Evolutionary conservation across 2,329 filamentous ascomycete species (phyloP), one percentile per base, ranked within the genome.

Genomic region (Cryphonectria japonica): DNA sequence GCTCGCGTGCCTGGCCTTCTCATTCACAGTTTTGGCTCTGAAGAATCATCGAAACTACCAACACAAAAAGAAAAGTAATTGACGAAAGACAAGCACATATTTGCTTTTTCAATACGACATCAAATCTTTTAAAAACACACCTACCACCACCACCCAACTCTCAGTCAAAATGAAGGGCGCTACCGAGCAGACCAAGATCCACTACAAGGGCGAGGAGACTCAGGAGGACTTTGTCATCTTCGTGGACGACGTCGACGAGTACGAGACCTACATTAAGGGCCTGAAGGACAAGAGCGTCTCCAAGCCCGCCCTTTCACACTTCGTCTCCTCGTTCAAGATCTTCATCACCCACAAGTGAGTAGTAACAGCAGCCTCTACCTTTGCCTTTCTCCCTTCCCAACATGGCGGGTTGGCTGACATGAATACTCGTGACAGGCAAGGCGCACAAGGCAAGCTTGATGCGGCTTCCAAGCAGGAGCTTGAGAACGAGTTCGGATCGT

Each of bases 271-370:
- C 77, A 85, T 93, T 82, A 91, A 95, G 81, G 98, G 95, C 95
- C 89, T 91, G 85, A 84, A 80, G 5, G 95, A 98, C 85, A 90
- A 89, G 79, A 91, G 88, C 41, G 85, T 96, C 41, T 92, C 96
- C 52, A 69, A 69, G 67, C 67, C 67, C 16, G 69, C 71, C 43
- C 84, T 98, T 64, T 88, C 93, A 1, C 91, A 98, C 78, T 95
- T 99, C 70, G 88, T 98, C 69, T 93, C 91, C 71, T 87, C 92
- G 9, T 98, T 93, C 87, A 93, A 97, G 87, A 86, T 99, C 78
- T 97, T 97, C 78, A 85, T 92, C 60, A 97, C 94, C 50, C 93
- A 97, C 85, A 92, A 91, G 95, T 98, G 87, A 84, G 92, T 85
- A 22, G 14, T 43, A 50, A n/a, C 46, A n/a, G 16, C 46, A 50